Conservation (phyloP, 2,329 filamentous ascomycete genomes). For the Fusarium transvaalense region DNA sequence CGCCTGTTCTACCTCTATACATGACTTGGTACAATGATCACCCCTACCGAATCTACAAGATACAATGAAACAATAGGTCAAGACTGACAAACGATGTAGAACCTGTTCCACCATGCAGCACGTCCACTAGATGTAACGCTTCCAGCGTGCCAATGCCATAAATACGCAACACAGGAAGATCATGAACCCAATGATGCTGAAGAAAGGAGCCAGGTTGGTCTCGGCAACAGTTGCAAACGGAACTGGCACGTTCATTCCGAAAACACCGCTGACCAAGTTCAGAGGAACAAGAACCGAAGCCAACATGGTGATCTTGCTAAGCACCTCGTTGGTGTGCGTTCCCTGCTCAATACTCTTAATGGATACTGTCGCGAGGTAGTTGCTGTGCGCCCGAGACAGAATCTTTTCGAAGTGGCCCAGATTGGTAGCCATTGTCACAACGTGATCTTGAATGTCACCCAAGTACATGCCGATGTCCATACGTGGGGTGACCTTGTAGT, state of each 20-base stretch:
- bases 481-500: conserved; percentile 93
- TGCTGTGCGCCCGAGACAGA: conserved; percentile 91
- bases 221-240: conserved; percentile 66
- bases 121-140: conserved; percentile 62
- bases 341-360: conserved; percentile 92
- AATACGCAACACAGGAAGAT: conserved; percentile 63
- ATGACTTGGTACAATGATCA: conserved; percentile 22
- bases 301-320: conserved; percentile 95
- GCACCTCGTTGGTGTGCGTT: conserved; percentile 86
- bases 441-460: conserved; percentile 98
- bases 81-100: conserved; percentile 4
- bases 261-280: conserved; percentile 88
- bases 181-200: conserved; percentile 57
- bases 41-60: conserved; percentile 34
- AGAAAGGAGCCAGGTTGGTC: conserved; percentile 60
- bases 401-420: conserved; percentile 98
- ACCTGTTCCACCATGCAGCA: conserved; percentile 1
- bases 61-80: conserved; percentile 23
- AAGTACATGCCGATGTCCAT: conserved; percentile 98
- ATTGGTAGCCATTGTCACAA: conserved; percentile 99
- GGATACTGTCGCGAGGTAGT: conserved; percentile 94
- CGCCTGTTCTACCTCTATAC: conserved; percentile 15
- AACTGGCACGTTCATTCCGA: conserved; percentile 88
- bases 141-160: conserved; percentile 60
- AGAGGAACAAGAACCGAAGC: conserved; percentile 96